Base-by-base conservation (phyloP, 495 filamentous ascomycete species). In the Trichoderma virens region DNA sequence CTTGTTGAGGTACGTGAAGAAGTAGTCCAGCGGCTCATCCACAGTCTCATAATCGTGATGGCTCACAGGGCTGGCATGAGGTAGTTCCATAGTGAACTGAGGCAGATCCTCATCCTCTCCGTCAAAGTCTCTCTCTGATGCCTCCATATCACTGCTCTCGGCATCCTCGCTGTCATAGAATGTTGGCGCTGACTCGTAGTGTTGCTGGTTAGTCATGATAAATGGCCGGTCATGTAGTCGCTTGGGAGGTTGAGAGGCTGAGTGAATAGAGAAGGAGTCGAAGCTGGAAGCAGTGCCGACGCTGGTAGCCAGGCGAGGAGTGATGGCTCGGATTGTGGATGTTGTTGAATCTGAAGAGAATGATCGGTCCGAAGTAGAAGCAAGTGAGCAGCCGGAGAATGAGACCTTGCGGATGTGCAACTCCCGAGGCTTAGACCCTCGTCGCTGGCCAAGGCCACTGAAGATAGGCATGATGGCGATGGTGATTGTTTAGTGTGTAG, bases 361-460 rank as follows among this genome's bases (percentile, higher is more conserved):
- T 35, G 61, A 62, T n/a, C 61, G 39, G 34, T 41, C 61, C 23
- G 51, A 56, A 28, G 61, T 18, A 7, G 41, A 45, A 14, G 61
- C 38, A 4, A 62, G 61, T 7, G 61, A 41, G 34, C 34, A 62
- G 20, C 61, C 61, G 6, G 61, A 62, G 23, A 62, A 62, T 8
- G 61, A 62, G 34, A 62, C 25, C 25, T 62, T 62, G 35, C 61
- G 61, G 34, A 62, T 62, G 61, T 62, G 61, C n/a, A 62, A 35
- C 5, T 62, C 61, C 4, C 61, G 61, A 8, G 61, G 31, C 13
- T 62, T 62, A n/a, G 61, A 62, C 8, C 38, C 27, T 5, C 38
- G 34, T 25, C 61, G 38, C 61, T 43, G 38, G 61, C 34, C n/a
- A 32, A 62, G 27, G 61, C 61, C 39, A 20, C 38, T 28, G n/a